Evolutionary conservation across 371 early-diverging fungal species (phyloP).

Genomic region (Mucor velutinosus): DNA sequence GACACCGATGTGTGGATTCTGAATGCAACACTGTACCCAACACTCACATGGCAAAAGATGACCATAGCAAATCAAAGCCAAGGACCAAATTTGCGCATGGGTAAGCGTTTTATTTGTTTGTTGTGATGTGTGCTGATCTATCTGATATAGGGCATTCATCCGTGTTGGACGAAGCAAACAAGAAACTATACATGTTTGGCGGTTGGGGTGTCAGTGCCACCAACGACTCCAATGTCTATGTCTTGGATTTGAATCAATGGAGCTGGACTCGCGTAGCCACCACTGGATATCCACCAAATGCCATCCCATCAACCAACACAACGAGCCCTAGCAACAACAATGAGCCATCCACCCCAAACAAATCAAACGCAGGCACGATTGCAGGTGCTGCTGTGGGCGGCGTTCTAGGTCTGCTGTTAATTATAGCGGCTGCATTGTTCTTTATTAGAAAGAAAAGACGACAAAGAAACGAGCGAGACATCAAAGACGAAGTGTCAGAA

Average conservation of each 20-base stretch:
- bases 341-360: neutral
- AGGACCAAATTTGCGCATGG: constrained; percentile 46
- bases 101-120: constrained; percentile 16
- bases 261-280: constrained; percentile 33
- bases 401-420: constrained; percentile 8
- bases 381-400: constrained; percentile 30
- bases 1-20: constrained; percentile 51
- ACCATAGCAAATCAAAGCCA: constrained; percentile 24
- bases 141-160: constrained; percentile 39
- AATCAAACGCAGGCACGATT: constrained; percentile 17
- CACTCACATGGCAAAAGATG: constrained; percentile 31
- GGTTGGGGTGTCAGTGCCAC: constrained; percentile 38
- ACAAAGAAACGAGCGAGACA: neutral
- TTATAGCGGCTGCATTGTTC: constrained; percentile 13
- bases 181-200: constrained; percentile 38
- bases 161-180: constrained; percentile 29
- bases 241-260: constrained; percentile 28
- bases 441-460: constrained; percentile 9
- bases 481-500: constrained; percentile 11
- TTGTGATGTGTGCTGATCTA: neutral
- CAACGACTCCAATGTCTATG: constrained; percentile 31
- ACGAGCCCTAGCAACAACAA: neutral
- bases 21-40: constrained; percentile 41
- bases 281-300: constrained; percentile 15
- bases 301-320: neutral